These are phyloP conservation scores for Teunomyces funiuensis DNA, from an alignment of 805 yeast species.

Conservation along the genomic window DNA sequence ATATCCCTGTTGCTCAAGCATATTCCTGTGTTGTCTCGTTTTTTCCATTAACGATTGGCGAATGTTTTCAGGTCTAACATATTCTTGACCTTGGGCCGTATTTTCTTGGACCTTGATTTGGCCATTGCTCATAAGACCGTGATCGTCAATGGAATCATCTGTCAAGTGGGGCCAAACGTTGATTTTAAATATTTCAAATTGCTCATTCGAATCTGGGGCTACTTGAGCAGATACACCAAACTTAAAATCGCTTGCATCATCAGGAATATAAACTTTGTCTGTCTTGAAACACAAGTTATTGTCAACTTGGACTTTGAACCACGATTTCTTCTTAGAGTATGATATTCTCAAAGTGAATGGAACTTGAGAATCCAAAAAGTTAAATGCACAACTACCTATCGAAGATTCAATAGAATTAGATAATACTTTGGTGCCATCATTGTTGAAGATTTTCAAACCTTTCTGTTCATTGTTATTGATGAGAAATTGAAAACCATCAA, in stretches of 20 bases:
- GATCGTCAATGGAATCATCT: conserved; percentile 57
- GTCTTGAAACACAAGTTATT: conserved; percentile 72
- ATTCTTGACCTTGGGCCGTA: conserved; percentile 18
- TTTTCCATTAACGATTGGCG: conserved; percentile 42
- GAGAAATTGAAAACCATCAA: conserved; percentile 63
- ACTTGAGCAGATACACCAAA: conserved; percentile 55
- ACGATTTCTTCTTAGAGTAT: conserved; percentile 44
- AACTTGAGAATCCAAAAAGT: conserved; percentile 65
- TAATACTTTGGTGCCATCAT: conserved; percentile 51
- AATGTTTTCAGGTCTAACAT: conserved; percentile 17
- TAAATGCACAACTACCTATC: conserved; percentile 57
- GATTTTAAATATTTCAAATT: conserved; percentile 63
- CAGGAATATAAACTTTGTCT: conserved; percentile 48
- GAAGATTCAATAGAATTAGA: conserved; percentile 32
- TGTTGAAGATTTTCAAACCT: conserved; percentile 57
- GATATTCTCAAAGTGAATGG: conserved; percentile 70
- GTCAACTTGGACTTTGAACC: conserved; percentile 68
- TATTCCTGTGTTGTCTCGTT: conserved; percentile 9
- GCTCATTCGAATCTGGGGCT: conserved; percentile 46
- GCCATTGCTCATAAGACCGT: conserved; percentile 47
- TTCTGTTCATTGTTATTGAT: conserved; percentile 52
- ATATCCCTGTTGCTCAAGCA: neutral
- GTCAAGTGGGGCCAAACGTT: conserved; percentile 54
- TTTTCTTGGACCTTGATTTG: conserved; percentile 28
- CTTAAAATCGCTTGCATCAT: conserved; percentile 32